Evolutionary conservation across 2,329 filamentous ascomycete genomes (phyloP).

Genomic region (Ophiostoma ulmi): DNA sequence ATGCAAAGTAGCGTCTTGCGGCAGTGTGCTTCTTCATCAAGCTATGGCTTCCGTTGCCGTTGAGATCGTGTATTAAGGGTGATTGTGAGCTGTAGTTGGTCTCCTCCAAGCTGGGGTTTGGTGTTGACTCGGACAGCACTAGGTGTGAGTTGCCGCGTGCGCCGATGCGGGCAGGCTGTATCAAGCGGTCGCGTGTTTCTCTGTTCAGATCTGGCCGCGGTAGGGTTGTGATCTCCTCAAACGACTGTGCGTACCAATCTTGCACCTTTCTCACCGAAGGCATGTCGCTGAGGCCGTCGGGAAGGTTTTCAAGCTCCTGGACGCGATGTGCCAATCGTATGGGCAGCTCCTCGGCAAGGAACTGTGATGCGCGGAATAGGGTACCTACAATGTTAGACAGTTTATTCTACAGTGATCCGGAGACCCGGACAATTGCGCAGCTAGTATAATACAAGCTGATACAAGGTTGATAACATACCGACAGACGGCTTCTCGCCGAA

Average conservation of each 20-base stretch:
- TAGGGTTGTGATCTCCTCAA: slow-evolving; percentile 94
- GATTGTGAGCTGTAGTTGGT: slow-evolving; percentile 68
- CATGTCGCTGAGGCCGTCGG: slow-evolving; percentile 97
- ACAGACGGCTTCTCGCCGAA: slow-evolving; percentile 92
- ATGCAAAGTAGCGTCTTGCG: slow-evolving; percentile 77
- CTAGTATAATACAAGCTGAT: not conserved
- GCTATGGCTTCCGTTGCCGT: slow-evolving; percentile 36
- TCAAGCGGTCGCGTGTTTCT: slow-evolving; percentile 73
- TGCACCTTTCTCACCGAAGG: slow-evolving; percentile 90
- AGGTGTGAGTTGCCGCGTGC: slow-evolving; percentile 54
- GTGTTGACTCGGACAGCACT: slow-evolving; percentile 69
- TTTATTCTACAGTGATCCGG: not conserved
- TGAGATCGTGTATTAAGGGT: slow-evolving; percentile 29
- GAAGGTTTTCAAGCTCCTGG: slow-evolving; percentile 84
- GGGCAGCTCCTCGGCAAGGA: slow-evolving; percentile 94
- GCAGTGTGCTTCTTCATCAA: slow-evolving; percentile 46
- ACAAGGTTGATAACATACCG: slow-evolving; percentile 49
- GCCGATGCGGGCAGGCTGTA: slow-evolving; percentile 56
- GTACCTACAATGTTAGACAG: slow-evolving; percentile 57
- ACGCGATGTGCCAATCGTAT: slow-evolving; percentile 95
- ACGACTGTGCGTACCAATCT: slow-evolving; percentile 99
- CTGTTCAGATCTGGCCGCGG: slow-evolving; percentile 69
- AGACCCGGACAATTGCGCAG: not conserved
- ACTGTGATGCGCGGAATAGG: slow-evolving; percentile 94
- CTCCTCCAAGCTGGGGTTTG: slow-evolving; percentile 81